Percentiles rank a stretch among this genome's conserved stretches.
These are phyloP conservation scores for Bryoglossum gracile DNA, from an alignment of 495 filamentous ascomycete species.

Conservation along the genomic window DNA sequence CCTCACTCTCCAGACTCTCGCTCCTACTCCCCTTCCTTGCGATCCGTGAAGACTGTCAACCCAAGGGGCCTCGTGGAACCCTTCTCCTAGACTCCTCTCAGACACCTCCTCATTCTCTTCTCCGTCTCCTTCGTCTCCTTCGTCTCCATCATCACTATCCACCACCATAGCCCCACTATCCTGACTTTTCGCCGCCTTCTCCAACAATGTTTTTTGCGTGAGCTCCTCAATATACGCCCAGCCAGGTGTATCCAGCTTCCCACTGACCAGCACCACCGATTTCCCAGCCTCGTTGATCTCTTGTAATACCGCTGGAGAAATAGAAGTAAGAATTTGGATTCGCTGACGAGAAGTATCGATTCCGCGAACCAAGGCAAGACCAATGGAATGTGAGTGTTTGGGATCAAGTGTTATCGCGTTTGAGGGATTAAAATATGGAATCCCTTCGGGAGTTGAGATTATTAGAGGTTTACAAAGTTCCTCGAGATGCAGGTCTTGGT, in stretches of 20 bases:
- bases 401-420: slow-evolving; percentile 22
- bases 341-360: slow-evolving; percentile 38
- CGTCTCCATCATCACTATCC: slow-evolving; percentile 18
- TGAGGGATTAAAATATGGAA: slow-evolving; percentile 27
- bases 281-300: slow-evolving; percentile 25
- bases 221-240: slow-evolving; percentile 53
- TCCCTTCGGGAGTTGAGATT: slow-evolving; percentile 15
- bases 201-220: slow-evolving; percentile 15
- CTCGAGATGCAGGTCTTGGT: slow-evolving; percentile 1
- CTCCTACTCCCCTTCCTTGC: slow-evolving; percentile 40
- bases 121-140: slow-evolving; percentile 18
- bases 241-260: slow-evolving; percentile 48
- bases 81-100: slow-evolving; percentile 4
- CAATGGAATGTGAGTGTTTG: slow-evolving; percentile 30
- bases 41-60: slow-evolving; percentile 42
- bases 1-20: slow-evolving; percentile 47
- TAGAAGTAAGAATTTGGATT: slow-evolving; percentile 48
- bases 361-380: slow-evolving; percentile 47
- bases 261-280: slow-evolving; percentile 46
- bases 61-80: slow-evolving; percentile 36
- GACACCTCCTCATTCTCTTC: slow-evolving; percentile 1
- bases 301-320: slow-evolving; percentile 28
- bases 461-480: slow-evolving; percentile 9
- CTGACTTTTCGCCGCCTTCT: slow-evolving; percentile 6
- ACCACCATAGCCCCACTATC: slow-evolving; percentile 16